Percentiles rank a stretch among this genome's conserved stretches.
phyloP scores from a whole-genome alignment of 2,329 filamentous ascomycete genomes.

The Fulvia fulva region DNA sequence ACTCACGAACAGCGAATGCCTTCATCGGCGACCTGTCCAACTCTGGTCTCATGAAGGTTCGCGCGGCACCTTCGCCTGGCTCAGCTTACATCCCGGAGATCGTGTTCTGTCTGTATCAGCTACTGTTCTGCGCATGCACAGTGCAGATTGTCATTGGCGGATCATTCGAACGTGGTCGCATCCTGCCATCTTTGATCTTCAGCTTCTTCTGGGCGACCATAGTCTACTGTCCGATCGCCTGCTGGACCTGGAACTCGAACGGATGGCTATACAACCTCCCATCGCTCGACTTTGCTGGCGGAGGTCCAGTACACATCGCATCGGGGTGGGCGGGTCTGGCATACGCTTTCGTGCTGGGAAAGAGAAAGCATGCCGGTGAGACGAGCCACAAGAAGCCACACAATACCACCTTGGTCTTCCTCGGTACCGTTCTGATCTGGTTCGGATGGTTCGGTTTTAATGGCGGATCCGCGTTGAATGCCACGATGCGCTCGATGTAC shows the following conservation, averaged over 20 bases:
- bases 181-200: conserved; percentile 62
- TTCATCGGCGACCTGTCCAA: conserved; percentile 62
- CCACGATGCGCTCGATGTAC: conserved; percentile 51
- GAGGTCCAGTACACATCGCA: conserved; percentile 62
- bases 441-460: conserved; percentile 61
- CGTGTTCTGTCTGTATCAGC: conserved; percentile 62
- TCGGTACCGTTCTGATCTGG: conserved; percentile 64
- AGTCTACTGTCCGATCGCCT: conserved; percentile 61
- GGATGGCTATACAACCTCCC: conserved; percentile 62
- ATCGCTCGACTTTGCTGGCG: conserved; percentile 58
- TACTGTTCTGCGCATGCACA: conserved; percentile 59
- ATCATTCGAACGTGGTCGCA: conserved; percentile 60
- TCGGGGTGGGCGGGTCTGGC: conserved; percentile 62
- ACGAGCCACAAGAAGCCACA: conserved; percentile 54
- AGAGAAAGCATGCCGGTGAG: conserved; percentile 49
- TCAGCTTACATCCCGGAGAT: conserved; percentile 58
- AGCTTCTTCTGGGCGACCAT: conserved; percentile 61
- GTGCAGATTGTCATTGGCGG: conserved; percentile 64
- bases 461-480: conserved; percentile 53
- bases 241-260: conserved; percentile 65
- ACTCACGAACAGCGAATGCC: conserved; percentile 55
- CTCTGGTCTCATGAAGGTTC: conserved; percentile 59
- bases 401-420: conserved; percentile 60
- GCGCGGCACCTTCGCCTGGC: conserved; percentile 58
- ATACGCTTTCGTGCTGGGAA: conserved; percentile 61